These are phyloP conservation scores for Aspergillus bertholletiae DNA, from an alignment of 495 filamentous ascomycete genomes.

Conservation along the genomic window DNA sequence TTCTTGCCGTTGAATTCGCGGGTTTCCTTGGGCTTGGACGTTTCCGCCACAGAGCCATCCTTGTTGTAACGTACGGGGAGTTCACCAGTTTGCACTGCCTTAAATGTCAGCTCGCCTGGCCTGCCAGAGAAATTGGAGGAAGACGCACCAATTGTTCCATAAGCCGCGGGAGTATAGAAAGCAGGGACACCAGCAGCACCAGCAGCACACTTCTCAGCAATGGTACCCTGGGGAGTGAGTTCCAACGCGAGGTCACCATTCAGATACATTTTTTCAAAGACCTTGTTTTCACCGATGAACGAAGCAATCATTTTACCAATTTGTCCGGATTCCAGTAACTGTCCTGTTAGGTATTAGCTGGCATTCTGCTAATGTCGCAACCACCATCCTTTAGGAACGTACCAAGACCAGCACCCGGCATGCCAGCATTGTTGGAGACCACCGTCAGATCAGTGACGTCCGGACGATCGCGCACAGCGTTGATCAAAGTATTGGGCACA, in stretches of 20 bases:
- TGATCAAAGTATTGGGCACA: constrained; percentile 79
- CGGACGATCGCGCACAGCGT: constrained; percentile 67
- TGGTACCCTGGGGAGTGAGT: constrained; percentile 81
- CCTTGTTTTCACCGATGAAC: constrained; percentile 89
- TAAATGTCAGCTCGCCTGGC: background rate
- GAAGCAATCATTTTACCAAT: constrained; percentile 85
- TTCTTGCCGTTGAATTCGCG: constrained; percentile 79
- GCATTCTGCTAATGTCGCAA: background rate
- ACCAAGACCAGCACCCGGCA: constrained; percentile 72
- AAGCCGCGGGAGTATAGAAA: constrained; percentile 85
- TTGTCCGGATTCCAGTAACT: constrained; percentile 73
- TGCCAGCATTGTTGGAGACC: constrained; percentile 88
- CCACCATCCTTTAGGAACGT: background rate
- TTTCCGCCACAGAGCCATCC: constrained; percentile 69
- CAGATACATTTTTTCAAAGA: constrained; percentile 81
- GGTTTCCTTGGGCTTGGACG: constrained; percentile 74
- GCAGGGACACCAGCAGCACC: constrained; percentile 84
- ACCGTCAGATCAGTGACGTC: constrained; percentile 73
- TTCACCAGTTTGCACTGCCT: constrained; percentile 71
- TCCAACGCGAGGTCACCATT: constrained; percentile 78
- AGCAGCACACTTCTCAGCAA: constrained; percentile 80
- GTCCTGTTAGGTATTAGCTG: constrained; percentile 19
- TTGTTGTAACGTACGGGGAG: constrained; percentile 76
- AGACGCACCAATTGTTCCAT: constrained; percentile 62
- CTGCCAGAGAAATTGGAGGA: background rate